Evolutionary conservation across 805 yeast genomes (phyloP).

Genomic region (Vanderwaltozyma polyspora): DNA sequence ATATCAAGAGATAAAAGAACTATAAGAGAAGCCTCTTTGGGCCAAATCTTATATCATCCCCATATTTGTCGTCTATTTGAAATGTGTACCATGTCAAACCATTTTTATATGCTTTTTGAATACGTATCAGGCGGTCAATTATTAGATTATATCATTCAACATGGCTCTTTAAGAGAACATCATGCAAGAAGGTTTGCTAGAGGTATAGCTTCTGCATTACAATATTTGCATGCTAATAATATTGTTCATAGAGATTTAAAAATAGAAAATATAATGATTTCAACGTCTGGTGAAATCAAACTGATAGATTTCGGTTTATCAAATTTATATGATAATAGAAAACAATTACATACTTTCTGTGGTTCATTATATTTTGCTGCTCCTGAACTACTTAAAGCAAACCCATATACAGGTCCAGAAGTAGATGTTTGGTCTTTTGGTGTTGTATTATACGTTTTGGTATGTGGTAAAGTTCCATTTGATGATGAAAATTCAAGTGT

Average conservation of each 20-base stretch:
- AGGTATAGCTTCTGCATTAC: conserved; percentile 87
- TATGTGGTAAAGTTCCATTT: conserved; percentile 96
- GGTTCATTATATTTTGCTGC: conserved; percentile 98
- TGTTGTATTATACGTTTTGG: conserved; percentile 85
- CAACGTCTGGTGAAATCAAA: conserved; percentile 86
- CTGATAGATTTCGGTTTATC: conserved; percentile 94
- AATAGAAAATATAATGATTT: conserved; percentile 91
- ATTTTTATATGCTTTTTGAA: conserved; percentile 93
- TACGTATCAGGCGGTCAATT: conserved; percentile 96
- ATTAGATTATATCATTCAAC: conserved; percentile 93
- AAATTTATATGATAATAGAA: conserved; percentile 63
- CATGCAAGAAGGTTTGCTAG: conserved; percentile 93
- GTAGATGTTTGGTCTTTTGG: conserved; percentile 99
- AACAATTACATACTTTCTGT: conserved; percentile 82
- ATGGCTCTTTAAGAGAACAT: conserved; percentile 85
- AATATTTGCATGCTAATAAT: conserved; percentile 86
- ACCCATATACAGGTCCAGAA: conserved; percentile 91
- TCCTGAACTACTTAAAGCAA: conserved; percentile 87
- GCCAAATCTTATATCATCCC: conserved; percentile 81
- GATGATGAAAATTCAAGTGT: conserved; percentile 91
- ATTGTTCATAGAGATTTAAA: conserved; percentile 95
- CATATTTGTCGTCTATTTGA: conserved; percentile 86
- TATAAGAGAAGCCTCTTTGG: conserved; percentile 89
- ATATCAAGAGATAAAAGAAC: conserved; percentile 86
- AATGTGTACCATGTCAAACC: conserved; percentile 92